Evolutionary conservation across 306 rosid genomes (phyloP), one percentile per base, ranked within the genome.

Genomic region (Spatholobus suberectus): DNA sequence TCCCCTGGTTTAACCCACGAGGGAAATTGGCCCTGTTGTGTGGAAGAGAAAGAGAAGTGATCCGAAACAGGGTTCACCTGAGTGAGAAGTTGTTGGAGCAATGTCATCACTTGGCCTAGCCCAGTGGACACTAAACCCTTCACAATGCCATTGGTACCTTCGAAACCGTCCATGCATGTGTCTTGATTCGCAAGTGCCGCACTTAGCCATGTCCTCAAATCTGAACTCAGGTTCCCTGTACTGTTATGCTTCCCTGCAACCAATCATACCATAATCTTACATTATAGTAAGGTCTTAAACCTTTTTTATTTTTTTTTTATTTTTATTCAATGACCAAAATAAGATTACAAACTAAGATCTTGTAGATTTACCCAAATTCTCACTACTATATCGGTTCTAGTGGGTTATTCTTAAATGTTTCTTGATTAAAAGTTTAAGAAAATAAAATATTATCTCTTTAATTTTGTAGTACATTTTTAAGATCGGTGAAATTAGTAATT

Each of bases 171-270:
- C 76, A 65, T 83, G 89, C 99, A 96, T 46, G 99, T 96, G 23
- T 91, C 97, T 59, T 90, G 98, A 67, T 92, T 94, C 1, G 91
- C 81, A 0, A 91, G 80, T 27, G 96, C 88, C 1, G 95, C 97
- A 68, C 99, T 96, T 76, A 96, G 37, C 99, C 99, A 96, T 78
- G 98, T 96, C 58, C 90, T 87, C 18, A 96, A 67, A 85, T 96
- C 98, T 0, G 96, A 90, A 37, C 97, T 87, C 20, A 88, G 29
- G 23, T 96, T 83, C 75, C 99, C 98, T 0, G 98, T 94, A 41
- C 98, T 81, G 75, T 94, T 90, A 40, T 86, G 74, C 67, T 92
- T 94, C 10, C 89, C 99, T 95, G 85, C 3, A 58, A 29, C 20
- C 9, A 8, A 21, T 20, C 0, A 8, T 52, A 20, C 23, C 59